Base-by-base conservation (phyloP, 2,329 filamentous ascomycete genomes). In the Ascosphaera pollenicola region DNA sequence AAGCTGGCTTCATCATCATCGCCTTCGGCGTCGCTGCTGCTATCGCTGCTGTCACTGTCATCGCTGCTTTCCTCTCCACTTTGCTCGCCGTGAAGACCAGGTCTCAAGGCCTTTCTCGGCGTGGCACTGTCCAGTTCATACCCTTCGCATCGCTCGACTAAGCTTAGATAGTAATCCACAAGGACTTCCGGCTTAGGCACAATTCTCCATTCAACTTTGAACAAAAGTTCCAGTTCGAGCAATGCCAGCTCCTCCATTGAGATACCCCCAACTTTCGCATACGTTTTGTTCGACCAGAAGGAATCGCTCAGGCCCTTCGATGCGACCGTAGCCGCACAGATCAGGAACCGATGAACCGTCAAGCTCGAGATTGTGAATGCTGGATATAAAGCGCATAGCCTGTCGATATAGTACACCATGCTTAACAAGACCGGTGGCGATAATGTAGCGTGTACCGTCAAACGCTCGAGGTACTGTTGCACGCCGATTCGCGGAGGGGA, bases 321-420 rank as follows among this genome's bases (percentile, higher is more conserved):
- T 5, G 87, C 89, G 3, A 98, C 89, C 0, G 89, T 94, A 8
- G 85, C 87, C 16, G 85, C 84, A 2, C 87, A 89, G 47, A 98
- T 98, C 8, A 98, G 69, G 52, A 95, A 98, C 7, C 89, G 84
- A 61, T 98, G 89, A 2, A 98, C 87, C 0, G 89, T 98, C 16
- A 98, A 66, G 36, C 83, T 93, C 54, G 85, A 93, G 48, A 98
- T 91, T 19, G 85, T 94, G 56, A 98, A 98, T 36, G 87, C 80
- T 2, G 82, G 79, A 54, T 94, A 98, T 42, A 92, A 66, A 8
- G 81, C 77, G 58, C 87, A 98, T 17, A 98, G 69, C 24, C 84
- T 77, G 60, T 98, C 89, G 51, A 98, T 95, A 52, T 95, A 98
- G 54, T 91, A 98, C 41, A 98, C 89, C 83, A 98, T 95, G 48